Evolutionary conservation across 78 protist genomes (phyloP).

Genomic region (Isochrysis galbana): DNA sequence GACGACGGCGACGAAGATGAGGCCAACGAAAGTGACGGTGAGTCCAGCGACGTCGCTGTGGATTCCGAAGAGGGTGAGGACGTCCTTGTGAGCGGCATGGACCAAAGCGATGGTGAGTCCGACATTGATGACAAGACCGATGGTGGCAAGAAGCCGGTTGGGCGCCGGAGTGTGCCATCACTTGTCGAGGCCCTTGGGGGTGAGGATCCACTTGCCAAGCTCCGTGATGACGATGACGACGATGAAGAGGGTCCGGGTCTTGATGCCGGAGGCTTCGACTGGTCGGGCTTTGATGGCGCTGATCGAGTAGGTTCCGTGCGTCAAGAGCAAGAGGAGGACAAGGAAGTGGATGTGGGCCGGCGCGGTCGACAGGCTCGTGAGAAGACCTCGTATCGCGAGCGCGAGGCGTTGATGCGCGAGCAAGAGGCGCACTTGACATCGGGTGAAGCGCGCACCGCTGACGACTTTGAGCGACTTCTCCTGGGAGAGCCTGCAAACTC

Average conservation of each 20-base stretch:
- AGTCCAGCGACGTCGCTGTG: background rate
- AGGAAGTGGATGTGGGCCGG: background rate
- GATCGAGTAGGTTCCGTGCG: background rate
- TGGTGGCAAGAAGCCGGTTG: background rate
- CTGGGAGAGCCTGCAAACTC: conserved; percentile 79
- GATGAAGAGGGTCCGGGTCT: background rate
- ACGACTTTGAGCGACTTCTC: conserved; percentile 90
- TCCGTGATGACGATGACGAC: background rate
- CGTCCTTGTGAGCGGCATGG: too few species aligned
- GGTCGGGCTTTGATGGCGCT: background rate
- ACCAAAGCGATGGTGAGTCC: background rate
- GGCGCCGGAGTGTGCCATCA: background rate
- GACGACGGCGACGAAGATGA: background rate
- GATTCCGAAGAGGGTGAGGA: background rate
- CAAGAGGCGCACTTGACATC: background rate
- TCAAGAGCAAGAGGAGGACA: background rate
- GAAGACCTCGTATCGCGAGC: background rate
- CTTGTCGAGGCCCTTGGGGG: background rate
- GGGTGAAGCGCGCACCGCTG: conserved; percentile 66
- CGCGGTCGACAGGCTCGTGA: background rate
- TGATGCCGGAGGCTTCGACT: background rate
- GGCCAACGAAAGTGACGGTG: background rate
- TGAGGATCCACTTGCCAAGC: background rate
- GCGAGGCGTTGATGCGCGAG: background rate
- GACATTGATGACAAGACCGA: conserved; percentile 22